Percentiles rank a stretch among this genome's conserved stretches.
phyloP scores from a whole-genome alignment of 2,329 filamentous ascomycete genomes.

The Cordyceps militaris region DNA sequence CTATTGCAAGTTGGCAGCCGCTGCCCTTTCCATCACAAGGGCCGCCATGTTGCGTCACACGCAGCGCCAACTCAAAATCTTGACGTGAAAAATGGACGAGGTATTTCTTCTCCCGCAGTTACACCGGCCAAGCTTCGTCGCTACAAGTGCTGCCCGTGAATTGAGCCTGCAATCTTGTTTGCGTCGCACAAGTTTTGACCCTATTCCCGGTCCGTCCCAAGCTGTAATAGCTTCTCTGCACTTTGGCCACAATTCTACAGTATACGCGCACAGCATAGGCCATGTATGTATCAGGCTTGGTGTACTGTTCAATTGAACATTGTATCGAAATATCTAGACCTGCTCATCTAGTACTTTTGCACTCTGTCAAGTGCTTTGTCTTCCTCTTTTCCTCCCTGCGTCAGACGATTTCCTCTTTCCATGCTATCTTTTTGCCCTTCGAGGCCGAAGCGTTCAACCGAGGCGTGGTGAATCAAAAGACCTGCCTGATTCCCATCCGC shows the following conservation, averaged over 20 bases:
- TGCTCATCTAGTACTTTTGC: slow-evolving; percentile 3
- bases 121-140: not conserved
- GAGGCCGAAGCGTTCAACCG: slow-evolving; percentile 14
- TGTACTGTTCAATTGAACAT: slow-evolving; percentile 8
- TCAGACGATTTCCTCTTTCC: not conserved
- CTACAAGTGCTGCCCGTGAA: not conserved
- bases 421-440: not conserved
- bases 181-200: not conserved
- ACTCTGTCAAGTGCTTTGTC: not conserved
- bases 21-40: not conserved
- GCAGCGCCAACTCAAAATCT: not conserved
- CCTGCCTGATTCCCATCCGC: slow-evolving; percentile 26
- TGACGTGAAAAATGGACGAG: not conserved
- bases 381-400: not conserved
- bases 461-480: slow-evolving; percentile 23
- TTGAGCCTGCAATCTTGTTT: slow-evolving; percentile 4
- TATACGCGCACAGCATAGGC: not conserved
- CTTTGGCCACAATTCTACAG: not conserved
- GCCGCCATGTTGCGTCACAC: not conserved
- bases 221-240: not conserved
- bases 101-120: not conserved
- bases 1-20: not conserved
- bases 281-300: not conserved
- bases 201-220: not conserved
- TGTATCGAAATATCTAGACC: slow-evolving; percentile 8